Evolutionary conservation across 441 rosid species (phyloP), one percentile per base, ranked within the genome.

Genomic region (Rhodomyrtus psidioides): DNA sequence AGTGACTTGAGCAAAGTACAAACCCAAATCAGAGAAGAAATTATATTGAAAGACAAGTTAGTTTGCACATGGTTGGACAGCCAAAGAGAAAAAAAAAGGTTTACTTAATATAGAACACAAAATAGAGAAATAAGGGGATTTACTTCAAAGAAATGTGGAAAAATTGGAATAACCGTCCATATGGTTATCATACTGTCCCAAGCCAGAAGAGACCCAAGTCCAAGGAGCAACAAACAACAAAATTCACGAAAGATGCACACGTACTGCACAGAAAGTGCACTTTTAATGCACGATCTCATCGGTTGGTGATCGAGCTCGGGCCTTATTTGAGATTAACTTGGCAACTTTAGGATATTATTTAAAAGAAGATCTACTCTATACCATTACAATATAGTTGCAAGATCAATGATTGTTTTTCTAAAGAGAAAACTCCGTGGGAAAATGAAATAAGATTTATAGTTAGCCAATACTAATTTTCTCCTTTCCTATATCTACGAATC

Each of bases 101-200:
- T 13, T 9, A 46, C n/a, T 44, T 42, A 81, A 49, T 24, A 26
- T 53, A 49, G 12, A 39, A 74, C 81, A 4, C 39, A 24, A 56
- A 56, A 56, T 23, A 56, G 23, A 9, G 59, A 9, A 55, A 55
- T 8, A n/a, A 74, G 46, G 49, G 49, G 7, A 30, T 23, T 34
- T 16, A 17, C 46, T 15, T 3, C 9, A 34, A 34, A 34, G 27
- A n/a, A 15, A 12, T 12, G 82, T 17, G 21, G 30, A 2, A 79
- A 6, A 27, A n/a, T 44, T 9, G 54, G 54, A 89, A 39, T n/a
- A 46, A 46, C 27, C 26, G 26, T 55, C 75, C 81, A 14, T 4
- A 94, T 92, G 23, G 95, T 95, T 17, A 94, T 87, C 97, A 96
- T 91, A 87, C 97, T 94, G 88, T 93, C 93, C 85, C 46, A 94